Conservation (phyloP, 2,329 filamentous ascomycete species). For the Cercospora brassicicola region DNA sequence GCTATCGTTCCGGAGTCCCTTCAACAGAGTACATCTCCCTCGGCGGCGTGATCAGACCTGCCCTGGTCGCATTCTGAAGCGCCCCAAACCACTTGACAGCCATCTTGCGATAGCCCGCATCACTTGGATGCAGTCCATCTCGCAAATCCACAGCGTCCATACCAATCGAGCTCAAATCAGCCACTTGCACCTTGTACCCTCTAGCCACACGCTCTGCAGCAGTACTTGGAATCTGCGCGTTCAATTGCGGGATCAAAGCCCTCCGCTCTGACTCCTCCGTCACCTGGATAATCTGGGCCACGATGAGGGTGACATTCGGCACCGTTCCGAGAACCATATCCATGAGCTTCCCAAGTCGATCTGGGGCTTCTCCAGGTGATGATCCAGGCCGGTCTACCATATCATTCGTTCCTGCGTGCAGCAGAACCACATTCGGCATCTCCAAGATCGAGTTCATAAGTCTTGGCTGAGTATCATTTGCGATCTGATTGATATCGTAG, state of each 20-base stretch:
- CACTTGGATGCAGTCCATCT: constrained; percentile 21
- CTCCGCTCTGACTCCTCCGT: background rate
- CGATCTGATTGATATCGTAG: constrained; percentile 8
- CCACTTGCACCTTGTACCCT: constrained; percentile 15
- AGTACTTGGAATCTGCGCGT: constrained; percentile 9
- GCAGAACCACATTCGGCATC: constrained; percentile 21
- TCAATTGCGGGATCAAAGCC: background rate
- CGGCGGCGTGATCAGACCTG: constrained; percentile 13
- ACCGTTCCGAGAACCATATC: constrained; percentile 17
- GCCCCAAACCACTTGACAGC: constrained; percentile 12
- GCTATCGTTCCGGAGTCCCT: too few species aligned
- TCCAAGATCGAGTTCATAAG: constrained; percentile 1
- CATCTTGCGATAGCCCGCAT: constrained; percentile 18
- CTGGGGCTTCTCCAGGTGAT: constrained; percentile 3
- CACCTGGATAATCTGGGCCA: constrained; percentile 17
- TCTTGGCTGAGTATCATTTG: constrained; percentile 3
- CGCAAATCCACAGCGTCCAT: constrained; percentile 5
- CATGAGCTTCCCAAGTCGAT: constrained; percentile 19
- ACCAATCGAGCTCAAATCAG: constrained; percentile 19
- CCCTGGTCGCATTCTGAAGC: constrained; percentile 9
- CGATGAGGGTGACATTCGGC: constrained; percentile 19
- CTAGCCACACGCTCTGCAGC: constrained; percentile 6
- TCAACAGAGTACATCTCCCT: too few species aligned
- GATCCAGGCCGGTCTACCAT: background rate
- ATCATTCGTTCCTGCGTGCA: constrained; percentile 25